Evolutionary conservation across 345 rosid species (phyloP).

Genomic region (Arabis hirsuta): DNA sequence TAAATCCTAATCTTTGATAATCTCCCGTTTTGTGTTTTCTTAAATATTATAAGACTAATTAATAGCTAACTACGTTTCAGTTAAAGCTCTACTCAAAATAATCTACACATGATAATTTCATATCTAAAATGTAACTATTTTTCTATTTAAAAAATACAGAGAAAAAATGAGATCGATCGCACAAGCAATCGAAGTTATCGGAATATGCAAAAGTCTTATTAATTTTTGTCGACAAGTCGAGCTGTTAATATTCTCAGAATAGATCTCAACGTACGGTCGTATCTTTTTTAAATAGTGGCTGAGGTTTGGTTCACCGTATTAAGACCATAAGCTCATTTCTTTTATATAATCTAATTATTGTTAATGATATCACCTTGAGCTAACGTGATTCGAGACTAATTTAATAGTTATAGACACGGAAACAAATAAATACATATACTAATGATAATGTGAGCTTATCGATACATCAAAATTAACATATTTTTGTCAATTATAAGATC

Average conservation of each 20-base stretch:
- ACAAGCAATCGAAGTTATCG: background rate
- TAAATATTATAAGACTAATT: background rate
- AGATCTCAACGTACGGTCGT: conserved; percentile 28
- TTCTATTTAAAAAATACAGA: background rate
- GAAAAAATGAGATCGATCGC: conserved; percentile 5
- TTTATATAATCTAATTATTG: conserved; percentile 13
- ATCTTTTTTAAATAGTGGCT: conserved; percentile 33
- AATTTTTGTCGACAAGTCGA: conserved; percentile 30
- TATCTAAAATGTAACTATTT: background rate
- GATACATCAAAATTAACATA: conserved; percentile 8
- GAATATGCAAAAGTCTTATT: conserved; percentile 12
- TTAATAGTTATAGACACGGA: conserved; percentile 31
- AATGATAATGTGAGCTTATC: conserved; percentile 21
- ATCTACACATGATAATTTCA: background rate
- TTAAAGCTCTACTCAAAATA: background rate
- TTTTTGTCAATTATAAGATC: conserved; percentile 22
- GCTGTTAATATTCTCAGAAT: conserved; percentile 40
- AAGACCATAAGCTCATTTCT: conserved; percentile 25
- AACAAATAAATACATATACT: conserved; percentile 27
- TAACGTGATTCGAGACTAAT: conserved; percentile 41
- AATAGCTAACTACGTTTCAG: background rate
- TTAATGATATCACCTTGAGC: conserved; percentile 32
- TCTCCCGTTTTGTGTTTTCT: background rate
- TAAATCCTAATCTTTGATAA: too few species aligned
- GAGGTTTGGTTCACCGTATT: conserved; percentile 41